Conservation (phyloP, 1,139 yeast species). For the Suhomyces panamericanus region DNA sequence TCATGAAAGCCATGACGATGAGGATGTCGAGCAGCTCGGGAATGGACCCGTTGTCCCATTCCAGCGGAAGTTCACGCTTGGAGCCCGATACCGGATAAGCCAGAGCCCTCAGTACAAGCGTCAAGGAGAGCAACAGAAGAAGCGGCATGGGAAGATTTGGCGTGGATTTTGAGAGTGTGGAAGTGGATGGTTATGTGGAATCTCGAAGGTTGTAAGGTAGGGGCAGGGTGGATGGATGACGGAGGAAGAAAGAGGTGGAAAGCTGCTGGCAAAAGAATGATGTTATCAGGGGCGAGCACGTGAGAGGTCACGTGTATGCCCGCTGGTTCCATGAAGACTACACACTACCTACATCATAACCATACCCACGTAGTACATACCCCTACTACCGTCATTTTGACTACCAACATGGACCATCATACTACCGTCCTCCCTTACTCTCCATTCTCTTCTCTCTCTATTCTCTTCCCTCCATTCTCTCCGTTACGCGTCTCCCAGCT, state of each 20-base stretch:
- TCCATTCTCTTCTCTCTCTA: too few species aligned
- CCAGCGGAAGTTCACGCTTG: not conserved
- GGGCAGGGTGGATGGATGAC: too few species aligned
- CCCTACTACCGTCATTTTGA: too few species aligned
- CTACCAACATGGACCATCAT: too few species aligned
- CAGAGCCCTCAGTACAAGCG: slow-evolving; percentile 6
- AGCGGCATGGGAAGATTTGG: slow-evolving; percentile 1
- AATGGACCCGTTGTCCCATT: slow-evolving; percentile 1
- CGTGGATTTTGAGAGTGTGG: not conserved
- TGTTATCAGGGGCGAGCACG: not conserved
- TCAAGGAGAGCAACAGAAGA: slow-evolving; percentile 3
- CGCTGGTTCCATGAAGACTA: too few species aligned
- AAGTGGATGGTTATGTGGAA: too few species aligned
- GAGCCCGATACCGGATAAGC: slow-evolving; percentile 6
- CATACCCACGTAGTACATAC: too few species aligned
- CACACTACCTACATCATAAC: too few species aligned
- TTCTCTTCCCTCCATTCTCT: too few species aligned
- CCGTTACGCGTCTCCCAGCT: too few species aligned
- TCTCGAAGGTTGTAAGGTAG: too few species aligned
- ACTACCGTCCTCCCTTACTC: too few species aligned
- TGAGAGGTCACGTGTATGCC: not conserved
- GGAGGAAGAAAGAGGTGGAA: not conserved
- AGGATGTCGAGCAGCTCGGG: slow-evolving; percentile 1
- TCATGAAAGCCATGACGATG: slow-evolving; percentile 5
- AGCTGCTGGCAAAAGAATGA: not conserved